Evolutionary conservation across 225 moss, liverwort and hornwort species (phyloP).

Genomic region (Polytrichum commune): DNA sequence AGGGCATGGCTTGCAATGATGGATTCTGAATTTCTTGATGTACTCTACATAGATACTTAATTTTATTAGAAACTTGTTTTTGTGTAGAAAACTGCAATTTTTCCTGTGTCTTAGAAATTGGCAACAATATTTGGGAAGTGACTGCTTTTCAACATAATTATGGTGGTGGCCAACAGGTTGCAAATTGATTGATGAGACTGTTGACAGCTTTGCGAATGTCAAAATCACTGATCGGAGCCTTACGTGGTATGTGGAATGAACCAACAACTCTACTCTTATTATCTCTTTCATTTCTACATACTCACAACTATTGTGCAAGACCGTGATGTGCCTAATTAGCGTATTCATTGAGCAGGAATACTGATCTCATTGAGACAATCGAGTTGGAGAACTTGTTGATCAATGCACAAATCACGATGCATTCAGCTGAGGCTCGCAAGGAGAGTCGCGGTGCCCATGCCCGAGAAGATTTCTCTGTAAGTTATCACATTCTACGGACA

Average conservation of each 20-base stretch:
- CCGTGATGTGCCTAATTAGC: no score
- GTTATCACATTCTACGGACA: constrained; percentile 2
- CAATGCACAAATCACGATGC: constrained; percentile 95
- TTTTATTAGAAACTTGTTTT: no score
- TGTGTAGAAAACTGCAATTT: background rate
- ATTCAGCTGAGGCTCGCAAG: constrained; percentile 89
- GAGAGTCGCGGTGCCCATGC: constrained; percentile 97
- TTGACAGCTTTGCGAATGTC: constrained; percentile 64
- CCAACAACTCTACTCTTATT: background rate
- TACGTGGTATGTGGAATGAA: constrained; percentile 47
- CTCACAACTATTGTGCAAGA: no score
- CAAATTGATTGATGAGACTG: constrained; percentile 66
- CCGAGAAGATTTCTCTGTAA: constrained; percentile 79
- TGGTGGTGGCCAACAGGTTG: constrained; percentile 37
- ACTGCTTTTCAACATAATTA: no score
- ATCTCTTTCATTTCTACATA: no score
- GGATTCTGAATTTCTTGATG: no score
- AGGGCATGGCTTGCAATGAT: background rate
- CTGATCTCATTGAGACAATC: constrained; percentile 80
- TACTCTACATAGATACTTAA: no score
- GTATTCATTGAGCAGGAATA: constrained; percentile 53
- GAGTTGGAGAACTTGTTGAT: constrained; percentile 95
- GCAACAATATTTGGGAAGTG: no score
- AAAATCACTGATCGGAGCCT: constrained; percentile 84
- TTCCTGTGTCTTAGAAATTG: background rate